Evolutionary conservation across 495 filamentous ascomycete genomes (phyloP).

Genomic region (Chaetomium fimeti): DNA sequence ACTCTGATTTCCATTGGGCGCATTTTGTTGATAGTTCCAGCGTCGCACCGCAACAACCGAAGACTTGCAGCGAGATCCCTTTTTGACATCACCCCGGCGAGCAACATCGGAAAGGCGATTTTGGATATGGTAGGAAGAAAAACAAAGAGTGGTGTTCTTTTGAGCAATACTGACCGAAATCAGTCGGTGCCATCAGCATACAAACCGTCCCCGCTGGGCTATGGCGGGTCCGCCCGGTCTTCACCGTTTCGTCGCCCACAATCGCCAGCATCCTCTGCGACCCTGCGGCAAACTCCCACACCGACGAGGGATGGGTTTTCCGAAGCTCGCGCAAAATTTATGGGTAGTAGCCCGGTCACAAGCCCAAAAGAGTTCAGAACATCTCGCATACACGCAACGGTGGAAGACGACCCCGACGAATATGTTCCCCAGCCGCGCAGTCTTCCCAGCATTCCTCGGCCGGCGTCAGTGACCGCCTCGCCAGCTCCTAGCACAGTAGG

Average conservation of each 20-base stretch:
- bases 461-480: slow-evolving; percentile 6
- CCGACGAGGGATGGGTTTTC: slow-evolving; percentile 41
- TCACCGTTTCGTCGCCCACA: slow-evolving; percentile 74
- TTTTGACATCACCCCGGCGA: neutral
- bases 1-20: too few species aligned
- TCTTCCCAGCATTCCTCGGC: slow-evolving; percentile 5
- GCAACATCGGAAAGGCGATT: neutral
- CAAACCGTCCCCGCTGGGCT: slow-evolving; percentile 54
- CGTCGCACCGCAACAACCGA: neutral
- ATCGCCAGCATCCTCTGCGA: slow-evolving; percentile 51
- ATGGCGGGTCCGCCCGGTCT: slow-evolving; percentile 59
- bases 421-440: slow-evolving; percentile 28
- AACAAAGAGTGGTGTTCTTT: neutral
- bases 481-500: slow-evolving; percentile 2
- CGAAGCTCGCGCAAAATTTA: slow-evolving; percentile 44
- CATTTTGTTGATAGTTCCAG: too few species aligned
- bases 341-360: slow-evolving; percentile 31
- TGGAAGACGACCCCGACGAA: slow-evolving; percentile 25
- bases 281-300: slow-evolving; percentile 50
- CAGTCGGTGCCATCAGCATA: slow-evolving; percentile 56
- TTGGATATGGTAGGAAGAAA: neutral
- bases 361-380: slow-evolving; percentile 36
- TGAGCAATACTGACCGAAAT: slow-evolving; percentile 1
- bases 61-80: neutral
- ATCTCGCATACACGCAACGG: slow-evolving; percentile 31